phyloP scores from a whole-genome alignment of 108 stramenopile species.

The Pseudonitzschia multistriata region DNA sequence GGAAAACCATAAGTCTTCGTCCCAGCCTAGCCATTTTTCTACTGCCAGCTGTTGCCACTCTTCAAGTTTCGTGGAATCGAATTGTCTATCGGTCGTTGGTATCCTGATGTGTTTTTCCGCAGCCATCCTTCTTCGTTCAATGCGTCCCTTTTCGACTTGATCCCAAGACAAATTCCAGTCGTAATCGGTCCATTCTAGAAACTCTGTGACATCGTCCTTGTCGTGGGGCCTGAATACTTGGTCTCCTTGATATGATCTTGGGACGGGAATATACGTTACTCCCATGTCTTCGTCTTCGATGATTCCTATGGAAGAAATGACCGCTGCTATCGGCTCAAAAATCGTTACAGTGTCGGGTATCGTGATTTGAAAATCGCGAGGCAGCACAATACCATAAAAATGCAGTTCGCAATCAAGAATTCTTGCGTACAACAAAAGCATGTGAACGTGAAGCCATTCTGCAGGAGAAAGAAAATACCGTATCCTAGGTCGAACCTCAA shows the following conservation, averaged over 20 bases:
- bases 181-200: constrained; percentile 38
- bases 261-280: constrained; percentile 25
- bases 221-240: constrained; percentile 18
- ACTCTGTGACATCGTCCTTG: constrained; percentile 31
- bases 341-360: constrained; percentile 19
- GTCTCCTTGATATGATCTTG: neutral
- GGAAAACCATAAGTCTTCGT: constrained; percentile 29
- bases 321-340: constrained; percentile 26
- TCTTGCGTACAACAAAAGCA: constrained; percentile 25
- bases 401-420: constrained; percentile 27
- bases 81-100: constrained; percentile 15
- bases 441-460: constrained; percentile 34
- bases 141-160: constrained; percentile 17
- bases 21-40: constrained; percentile 38
- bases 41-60: constrained; percentile 28
- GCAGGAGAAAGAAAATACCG: constrained; percentile 22
- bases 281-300: constrained; percentile 21
- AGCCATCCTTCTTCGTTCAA: constrained; percentile 21
- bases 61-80: constrained; percentile 13
- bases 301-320: constrained; percentile 27
- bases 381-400: constrained; percentile 2
- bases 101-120: constrained; percentile 15
- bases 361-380: constrained; percentile 27
- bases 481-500: constrained; percentile 15
- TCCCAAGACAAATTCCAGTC: constrained; percentile 33